Percentiles rank a stretch among this genome's conserved stretches.
These are phyloP conservation scores for Penicillium pancosmium DNA, from an alignment of 495 filamentous ascomycete genomes.

Conservation along the genomic window DNA sequence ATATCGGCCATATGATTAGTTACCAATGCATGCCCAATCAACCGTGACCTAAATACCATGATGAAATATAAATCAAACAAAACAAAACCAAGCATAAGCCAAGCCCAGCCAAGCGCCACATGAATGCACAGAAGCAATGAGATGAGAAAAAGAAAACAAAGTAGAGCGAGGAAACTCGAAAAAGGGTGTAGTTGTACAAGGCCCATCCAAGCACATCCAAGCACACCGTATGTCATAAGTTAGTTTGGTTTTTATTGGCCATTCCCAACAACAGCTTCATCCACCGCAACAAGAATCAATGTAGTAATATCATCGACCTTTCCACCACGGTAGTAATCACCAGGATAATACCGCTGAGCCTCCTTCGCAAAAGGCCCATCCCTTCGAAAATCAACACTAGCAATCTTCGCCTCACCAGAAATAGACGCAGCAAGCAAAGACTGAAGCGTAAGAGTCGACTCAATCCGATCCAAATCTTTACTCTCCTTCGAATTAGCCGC, in stretches of 20 bases:
- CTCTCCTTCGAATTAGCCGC: slow-evolving; percentile 13
- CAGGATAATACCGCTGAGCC: slow-evolving; percentile 80
- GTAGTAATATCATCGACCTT: slow-evolving; percentile 92
- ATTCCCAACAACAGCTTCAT: slow-evolving; percentile 21
- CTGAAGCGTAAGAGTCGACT: slow-evolving; percentile 57
- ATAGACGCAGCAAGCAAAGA: slow-evolving; percentile 77
- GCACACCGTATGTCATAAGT: too few species aligned
- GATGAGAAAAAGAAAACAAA: background rate
- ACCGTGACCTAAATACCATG: too few species aligned
- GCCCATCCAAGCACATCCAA: background rate
- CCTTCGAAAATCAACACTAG: slow-evolving; percentile 72
- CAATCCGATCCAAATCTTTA: slow-evolving; percentile 9
- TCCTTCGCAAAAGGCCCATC: slow-evolving; percentile 96
- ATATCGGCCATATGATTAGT: too few species aligned
- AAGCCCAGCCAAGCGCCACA: too few species aligned
- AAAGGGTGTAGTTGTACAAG: background rate
- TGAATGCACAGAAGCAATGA: background rate
- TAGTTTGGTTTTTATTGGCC: background rate
- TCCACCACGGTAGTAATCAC: slow-evolving; percentile 82
- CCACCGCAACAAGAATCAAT: slow-evolving; percentile 71
- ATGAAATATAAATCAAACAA: too few species aligned
- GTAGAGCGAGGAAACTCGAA: too few species aligned
- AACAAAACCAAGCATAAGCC: too few species aligned
- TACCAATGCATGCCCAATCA: too few species aligned
- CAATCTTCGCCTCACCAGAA: slow-evolving; percentile 76